Evolutionary conservation across 176 grass and related monocot species (phyloP).

Genomic region (Oryza meridionalis): DNA sequence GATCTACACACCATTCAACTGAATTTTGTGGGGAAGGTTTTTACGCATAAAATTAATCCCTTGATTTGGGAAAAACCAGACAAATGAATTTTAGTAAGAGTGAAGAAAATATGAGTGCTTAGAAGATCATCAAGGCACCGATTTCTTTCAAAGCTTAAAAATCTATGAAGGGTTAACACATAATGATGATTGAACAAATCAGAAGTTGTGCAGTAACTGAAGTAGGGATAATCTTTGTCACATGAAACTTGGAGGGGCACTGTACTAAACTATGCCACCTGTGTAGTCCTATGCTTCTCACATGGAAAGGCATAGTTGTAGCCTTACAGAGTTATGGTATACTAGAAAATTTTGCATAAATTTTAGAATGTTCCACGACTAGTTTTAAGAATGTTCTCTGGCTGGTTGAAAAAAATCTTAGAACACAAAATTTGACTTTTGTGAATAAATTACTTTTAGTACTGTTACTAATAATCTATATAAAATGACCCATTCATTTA

Average conservation of each 20-base stretch:
- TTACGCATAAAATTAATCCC: neutral
- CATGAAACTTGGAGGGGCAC: neutral
- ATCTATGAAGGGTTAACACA: neutral
- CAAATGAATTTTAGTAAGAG: neutral
- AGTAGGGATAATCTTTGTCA: too few relatives aligned
- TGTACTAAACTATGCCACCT: neutral
- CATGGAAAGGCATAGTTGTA: neutral
- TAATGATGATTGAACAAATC: neutral
- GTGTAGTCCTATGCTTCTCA: neutral
- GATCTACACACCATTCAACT: neutral
- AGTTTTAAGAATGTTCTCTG: neutral
- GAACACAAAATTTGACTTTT: neutral
- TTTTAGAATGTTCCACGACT: neutral
- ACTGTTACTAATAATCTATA: neutral
- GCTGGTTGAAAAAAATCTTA: neutral
- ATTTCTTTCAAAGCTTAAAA: neutral
- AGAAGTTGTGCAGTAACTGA: neutral
- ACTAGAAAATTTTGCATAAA: neutral
- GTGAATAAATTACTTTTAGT: neutral
- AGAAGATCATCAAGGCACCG: neutral
- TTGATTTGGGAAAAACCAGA: neutral
- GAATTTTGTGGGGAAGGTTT: neutral
- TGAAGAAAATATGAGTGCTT: neutral
- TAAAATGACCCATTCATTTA: neutral
- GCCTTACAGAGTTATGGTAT: too few relatives aligned